Conservation (phyloP, 805 yeast species). For the Kodamaea sagamina region DNA sequence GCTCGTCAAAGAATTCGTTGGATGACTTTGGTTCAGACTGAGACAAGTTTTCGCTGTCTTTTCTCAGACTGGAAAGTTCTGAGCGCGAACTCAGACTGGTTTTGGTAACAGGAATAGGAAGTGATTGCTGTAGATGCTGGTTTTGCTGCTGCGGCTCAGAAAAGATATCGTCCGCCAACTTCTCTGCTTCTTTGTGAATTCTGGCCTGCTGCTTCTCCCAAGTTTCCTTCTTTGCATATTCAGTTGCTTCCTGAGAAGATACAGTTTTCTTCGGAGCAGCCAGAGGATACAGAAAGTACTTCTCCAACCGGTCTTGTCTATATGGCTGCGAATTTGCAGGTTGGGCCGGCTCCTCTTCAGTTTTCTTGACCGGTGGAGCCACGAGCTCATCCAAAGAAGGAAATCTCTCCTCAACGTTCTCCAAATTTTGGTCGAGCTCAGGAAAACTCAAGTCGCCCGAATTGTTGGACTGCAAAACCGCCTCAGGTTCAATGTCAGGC, state of each 20-base stretch:
- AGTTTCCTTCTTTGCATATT: conserved; percentile 36
- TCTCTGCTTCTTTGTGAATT: conserved; percentile 35
- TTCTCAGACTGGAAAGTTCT: conserved; percentile 2
- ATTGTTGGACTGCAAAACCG: background rate
- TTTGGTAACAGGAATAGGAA: conserved; percentile 6
- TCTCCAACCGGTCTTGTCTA: background rate
- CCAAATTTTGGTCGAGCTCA: conserved; percentile 40
- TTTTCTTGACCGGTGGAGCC: conserved; percentile 4
- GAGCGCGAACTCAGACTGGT: conserved; percentile 25
- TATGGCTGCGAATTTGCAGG: background rate
- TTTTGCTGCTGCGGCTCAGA: conserved; percentile 17
- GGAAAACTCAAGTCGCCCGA: conserved; percentile 24
- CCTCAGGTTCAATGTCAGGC: conserved; percentile 5
- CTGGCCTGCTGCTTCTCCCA: conserved; percentile 33
- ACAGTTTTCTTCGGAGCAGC: background rate
- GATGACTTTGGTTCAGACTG: background rate
- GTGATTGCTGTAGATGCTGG: too few species aligned
- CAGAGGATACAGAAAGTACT: conserved; percentile 1
- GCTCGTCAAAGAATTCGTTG: background rate
- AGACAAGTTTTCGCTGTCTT: background rate
- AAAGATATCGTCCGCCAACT: conserved; percentile 44
- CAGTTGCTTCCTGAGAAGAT: conserved; percentile 13
- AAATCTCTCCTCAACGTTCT: conserved; percentile 51
- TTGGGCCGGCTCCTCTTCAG: background rate
- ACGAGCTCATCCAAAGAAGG: conserved; percentile 46